phyloP scores from a whole-genome alignment of 805 yeast genomes.

The Phaffomyces antillensis region DNA sequence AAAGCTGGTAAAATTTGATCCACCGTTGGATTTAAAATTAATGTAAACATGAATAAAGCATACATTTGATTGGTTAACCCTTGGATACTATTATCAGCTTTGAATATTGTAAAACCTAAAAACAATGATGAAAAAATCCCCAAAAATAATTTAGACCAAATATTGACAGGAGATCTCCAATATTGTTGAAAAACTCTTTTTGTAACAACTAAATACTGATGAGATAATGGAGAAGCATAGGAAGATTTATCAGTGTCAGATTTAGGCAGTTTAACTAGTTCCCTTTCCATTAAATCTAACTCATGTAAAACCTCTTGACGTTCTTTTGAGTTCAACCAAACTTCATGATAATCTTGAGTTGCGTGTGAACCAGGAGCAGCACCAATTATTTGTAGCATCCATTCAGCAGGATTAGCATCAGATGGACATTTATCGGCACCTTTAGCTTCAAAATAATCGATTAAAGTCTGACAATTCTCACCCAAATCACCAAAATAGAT shows the following conservation, averaged over 20 bases:
- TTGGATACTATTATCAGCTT: constrained; percentile 55
- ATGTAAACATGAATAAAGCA: constrained; percentile 60
- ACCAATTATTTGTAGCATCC: constrained; percentile 85
- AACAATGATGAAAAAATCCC: constrained; percentile 48
- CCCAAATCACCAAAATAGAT: constrained; percentile 75
- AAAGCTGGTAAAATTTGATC: constrained; percentile 60
- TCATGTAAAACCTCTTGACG: constrained; percentile 51
- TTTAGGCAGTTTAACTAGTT: constrained; percentile 35
- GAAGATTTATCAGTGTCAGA: constrained; percentile 29
- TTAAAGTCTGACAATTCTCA: constrained; percentile 46
- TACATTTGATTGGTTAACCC: constrained; percentile 81
- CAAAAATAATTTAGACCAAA: constrained; percentile 52
- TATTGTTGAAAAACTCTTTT: constrained; percentile 54
- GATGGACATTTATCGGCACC: constrained; percentile 64
- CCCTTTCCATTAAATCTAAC: constrained; percentile 56
- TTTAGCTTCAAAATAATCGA: constrained; percentile 55
- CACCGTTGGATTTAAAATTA: constrained; percentile 46
- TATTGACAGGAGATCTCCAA: constrained; percentile 59
- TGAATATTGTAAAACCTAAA: constrained; percentile 70
- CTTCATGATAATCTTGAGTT: constrained; percentile 62
- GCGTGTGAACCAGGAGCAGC: constrained; percentile 79
- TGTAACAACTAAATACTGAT: constrained; percentile 41
- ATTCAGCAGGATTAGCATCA: constrained; percentile 77
- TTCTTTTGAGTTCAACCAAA: constrained; percentile 70
- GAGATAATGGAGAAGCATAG: constrained; percentile 36